phyloP scores from a whole-genome alignment of 441 rosid genomes.

The Arabidopsis lyrata region DNA sequence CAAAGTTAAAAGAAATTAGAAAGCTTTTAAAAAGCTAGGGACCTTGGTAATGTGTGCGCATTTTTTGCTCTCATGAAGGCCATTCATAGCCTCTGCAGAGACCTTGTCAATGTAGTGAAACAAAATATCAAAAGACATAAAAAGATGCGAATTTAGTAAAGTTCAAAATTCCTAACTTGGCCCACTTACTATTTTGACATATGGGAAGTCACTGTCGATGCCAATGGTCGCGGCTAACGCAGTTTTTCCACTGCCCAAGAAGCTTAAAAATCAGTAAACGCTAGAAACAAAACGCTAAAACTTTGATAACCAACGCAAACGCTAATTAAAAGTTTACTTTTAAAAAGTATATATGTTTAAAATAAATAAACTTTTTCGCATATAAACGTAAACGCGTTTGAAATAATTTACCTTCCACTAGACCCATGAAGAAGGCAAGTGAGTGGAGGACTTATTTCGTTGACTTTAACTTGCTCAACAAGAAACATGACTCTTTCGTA shows the following conservation, averaged over 20 bases:
- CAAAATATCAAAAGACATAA: conserved; percentile 2
- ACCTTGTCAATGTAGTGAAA: conserved; percentile 49
- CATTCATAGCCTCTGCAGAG: conserved; percentile 84
- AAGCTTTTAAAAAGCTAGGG: conserved; percentile 26
- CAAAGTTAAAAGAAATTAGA: background rate
- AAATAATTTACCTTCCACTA: conserved; percentile 66
- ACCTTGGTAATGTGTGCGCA: conserved; percentile 60
- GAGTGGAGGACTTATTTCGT: conserved; percentile 71
- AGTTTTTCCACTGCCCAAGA: conserved; percentile 77
- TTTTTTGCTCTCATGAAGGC: conserved; percentile 91
- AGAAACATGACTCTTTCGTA: conserved; percentile 78
- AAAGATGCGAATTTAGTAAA: background rate
- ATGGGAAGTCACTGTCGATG: conserved; percentile 87
- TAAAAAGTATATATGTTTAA: too few relatives aligned
- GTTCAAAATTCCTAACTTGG: too few relatives aligned
- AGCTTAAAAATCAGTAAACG: conserved; percentile 31
- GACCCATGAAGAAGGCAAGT: conserved; percentile 88
- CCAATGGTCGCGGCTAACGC: conserved; percentile 92
- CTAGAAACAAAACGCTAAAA: conserved; percentile 6
- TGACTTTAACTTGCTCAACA: conserved; percentile 89
- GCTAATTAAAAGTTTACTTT: background rate
- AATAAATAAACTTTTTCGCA: too few relatives aligned
- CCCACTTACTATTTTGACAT: conserved; percentile 83
- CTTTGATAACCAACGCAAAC: background rate
- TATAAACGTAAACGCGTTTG: too few relatives aligned